Evolutionary conservation across 2,329 filamentous ascomycete genomes (phyloP).

Genomic region (Fusarium nurragi): DNA sequence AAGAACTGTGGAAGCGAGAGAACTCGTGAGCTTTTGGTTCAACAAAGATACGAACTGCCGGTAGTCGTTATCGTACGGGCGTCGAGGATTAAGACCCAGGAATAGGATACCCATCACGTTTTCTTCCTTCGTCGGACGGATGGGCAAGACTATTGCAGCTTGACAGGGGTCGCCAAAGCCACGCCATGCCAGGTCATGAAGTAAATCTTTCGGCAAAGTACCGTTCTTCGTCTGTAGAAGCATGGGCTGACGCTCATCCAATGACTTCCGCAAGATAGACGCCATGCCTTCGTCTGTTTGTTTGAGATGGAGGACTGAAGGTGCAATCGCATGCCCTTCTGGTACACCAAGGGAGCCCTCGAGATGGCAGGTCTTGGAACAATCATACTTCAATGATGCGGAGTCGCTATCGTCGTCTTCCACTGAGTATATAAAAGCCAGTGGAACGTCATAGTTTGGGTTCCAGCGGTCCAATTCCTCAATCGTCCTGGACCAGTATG

Average conservation of each 20-base stretch:
- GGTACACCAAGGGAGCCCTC: slow-evolving; percentile 60
- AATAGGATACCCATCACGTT: slow-evolving; percentile 73
- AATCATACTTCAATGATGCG: slow-evolving; percentile 44
- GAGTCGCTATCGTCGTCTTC: slow-evolving; percentile 49
- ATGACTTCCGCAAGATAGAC: slow-evolving; percentile 52
- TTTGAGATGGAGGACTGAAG: slow-evolving; percentile 50
- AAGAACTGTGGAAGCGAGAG: slow-evolving; percentile 74
- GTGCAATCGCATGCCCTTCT: slow-evolving; percentile 54
- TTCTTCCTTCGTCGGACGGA: slow-evolving; percentile 73
- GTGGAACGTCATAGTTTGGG: slow-evolving; percentile 59
- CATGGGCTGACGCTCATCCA: slow-evolving; percentile 51
- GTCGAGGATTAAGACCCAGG: slow-evolving; percentile 74
- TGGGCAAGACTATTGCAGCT: slow-evolving; percentile 74
- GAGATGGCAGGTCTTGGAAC: slow-evolving; percentile 52
- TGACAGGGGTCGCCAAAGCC: slow-evolving; percentile 72
- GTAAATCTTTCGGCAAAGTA: slow-evolving; percentile 65
- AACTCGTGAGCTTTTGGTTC: slow-evolving; percentile 69
- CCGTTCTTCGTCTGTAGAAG: slow-evolving; percentile 57
- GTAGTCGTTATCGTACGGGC: slow-evolving; percentile 79
- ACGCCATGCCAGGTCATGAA: slow-evolving; percentile 68
- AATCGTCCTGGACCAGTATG: slow-evolving; percentile 59
- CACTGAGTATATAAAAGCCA: slow-evolving; percentile 63
- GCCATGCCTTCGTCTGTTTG: slow-evolving; percentile 52
- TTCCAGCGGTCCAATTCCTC: slow-evolving; percentile 55
- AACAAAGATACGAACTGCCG: slow-evolving; percentile 69